Evolutionary conservation across 2,329 filamentous ascomycete species (phyloP).

Genomic region (Dothistroma septosporum): DNA sequence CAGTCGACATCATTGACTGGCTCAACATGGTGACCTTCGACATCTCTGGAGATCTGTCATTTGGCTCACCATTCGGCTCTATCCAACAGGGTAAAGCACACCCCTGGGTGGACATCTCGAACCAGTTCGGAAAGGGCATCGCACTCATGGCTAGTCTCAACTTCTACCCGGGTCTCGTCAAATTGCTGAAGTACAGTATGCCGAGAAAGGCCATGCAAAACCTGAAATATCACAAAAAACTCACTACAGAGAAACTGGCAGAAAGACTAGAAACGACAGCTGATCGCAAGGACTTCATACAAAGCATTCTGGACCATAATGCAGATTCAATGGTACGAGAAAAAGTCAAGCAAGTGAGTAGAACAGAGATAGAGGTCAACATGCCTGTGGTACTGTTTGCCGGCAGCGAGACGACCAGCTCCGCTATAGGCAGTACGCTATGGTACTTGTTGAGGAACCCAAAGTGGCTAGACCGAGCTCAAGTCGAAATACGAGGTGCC

Average conservation of each 20-base stretch:
- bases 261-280: background rate
- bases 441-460: constrained; percentile 3
- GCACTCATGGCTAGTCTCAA: constrained; percentile 5
- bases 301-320: constrained; percentile 5
- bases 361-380: constrained; percentile 2
- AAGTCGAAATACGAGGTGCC: background rate
- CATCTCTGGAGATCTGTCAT: constrained; percentile 8
- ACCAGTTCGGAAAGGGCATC: constrained; percentile 6
- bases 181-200: constrained; percentile 1
- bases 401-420: constrained; percentile 5
- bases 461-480: background rate
- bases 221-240: constrained; percentile 2
- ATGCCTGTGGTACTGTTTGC: constrained; percentile 7
- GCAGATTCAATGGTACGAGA: background rate
- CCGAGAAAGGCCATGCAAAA: constrained; percentile 1
- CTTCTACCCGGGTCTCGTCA: background rate
- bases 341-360: background rate
- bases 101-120: constrained; percentile 9
- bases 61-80: constrained; percentile 7
- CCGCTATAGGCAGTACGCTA: constrained; percentile 3
- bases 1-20: constrained; percentile 15
- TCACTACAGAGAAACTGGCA: constrained; percentile 2
- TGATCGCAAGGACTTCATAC: constrained; percentile 7
- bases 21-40: constrained; percentile 13
- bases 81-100: constrained; percentile 2